Evolutionary conservation across 345 rosid species (phyloP).

Genomic region (Linum trigynum): DNA sequence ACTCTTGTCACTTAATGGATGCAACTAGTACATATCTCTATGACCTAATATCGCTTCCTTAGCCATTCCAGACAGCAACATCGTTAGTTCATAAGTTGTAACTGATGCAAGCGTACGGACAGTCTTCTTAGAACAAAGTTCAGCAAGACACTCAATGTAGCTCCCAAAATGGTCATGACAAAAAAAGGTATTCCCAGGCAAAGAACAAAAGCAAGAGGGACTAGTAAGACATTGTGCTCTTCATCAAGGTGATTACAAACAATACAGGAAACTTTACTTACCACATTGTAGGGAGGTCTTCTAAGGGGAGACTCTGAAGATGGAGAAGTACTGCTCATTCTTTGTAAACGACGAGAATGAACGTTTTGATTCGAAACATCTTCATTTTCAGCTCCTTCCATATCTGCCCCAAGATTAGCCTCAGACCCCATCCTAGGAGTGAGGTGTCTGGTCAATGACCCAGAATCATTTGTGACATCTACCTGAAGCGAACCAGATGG

Average conservation of each 20-base stretch:
- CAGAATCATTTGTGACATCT: slow-evolving; percentile 60
- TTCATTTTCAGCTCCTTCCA: slow-evolving; percentile 68
- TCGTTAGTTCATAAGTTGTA: too few species aligned
- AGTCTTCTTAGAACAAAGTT: too few species aligned
- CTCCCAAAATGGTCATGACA: not conserved
- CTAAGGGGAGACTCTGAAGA: slow-evolving; percentile 81
- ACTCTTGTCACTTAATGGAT: not conserved
- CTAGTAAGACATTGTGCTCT: not conserved
- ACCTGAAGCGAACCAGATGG: slow-evolving; percentile 62
- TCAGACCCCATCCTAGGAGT: slow-evolving; percentile 55
- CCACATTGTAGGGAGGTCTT: slow-evolving; percentile 57
- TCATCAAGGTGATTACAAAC: too few species aligned
- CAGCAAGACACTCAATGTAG: not conserved
- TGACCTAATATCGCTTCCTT: too few species aligned
- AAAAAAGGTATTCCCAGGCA: not conserved
- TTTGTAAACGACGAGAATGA: slow-evolving; percentile 43
- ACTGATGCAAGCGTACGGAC: too few species aligned
- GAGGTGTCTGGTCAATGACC: slow-evolving; percentile 40
- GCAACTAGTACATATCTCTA: too few species aligned
- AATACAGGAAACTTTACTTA: slow-evolving; percentile 13
- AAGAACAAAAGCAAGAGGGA: not conserved
- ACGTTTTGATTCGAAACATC: slow-evolving; percentile 46
- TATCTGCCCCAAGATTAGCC: slow-evolving; percentile 45
- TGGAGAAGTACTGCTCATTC: slow-evolving; percentile 77
- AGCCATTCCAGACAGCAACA: too few species aligned